Percentiles rank a stretch among this genome's conserved stretches.
These are phyloP conservation scores for Adansonia digitata DNA, from an alignment of 345 rosid genomes.

Conservation along the genomic window DNA sequence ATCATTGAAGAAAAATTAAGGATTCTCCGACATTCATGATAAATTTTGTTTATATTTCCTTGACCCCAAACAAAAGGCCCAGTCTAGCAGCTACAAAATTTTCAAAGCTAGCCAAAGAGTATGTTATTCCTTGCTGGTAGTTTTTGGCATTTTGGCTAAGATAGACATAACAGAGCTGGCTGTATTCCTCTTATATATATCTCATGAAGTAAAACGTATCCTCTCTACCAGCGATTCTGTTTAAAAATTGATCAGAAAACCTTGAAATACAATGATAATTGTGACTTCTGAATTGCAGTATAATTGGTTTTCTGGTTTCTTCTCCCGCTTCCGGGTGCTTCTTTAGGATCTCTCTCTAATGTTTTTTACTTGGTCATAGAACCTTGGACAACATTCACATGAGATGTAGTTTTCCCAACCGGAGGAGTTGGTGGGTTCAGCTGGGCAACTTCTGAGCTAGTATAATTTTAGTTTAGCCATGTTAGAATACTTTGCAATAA, in stretches of 20 bases:
- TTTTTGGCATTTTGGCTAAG: background rate
- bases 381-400: background rate
- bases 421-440: background rate
- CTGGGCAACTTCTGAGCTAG: background rate
- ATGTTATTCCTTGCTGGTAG: background rate
- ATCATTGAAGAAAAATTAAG: background rate
- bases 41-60: background rate
- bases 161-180: background rate
- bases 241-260: background rate
- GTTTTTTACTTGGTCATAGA: too few species aligned
- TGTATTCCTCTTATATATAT: background rate
- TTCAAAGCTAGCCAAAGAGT: background rate
- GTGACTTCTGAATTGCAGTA: background rate
- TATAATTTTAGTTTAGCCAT: background rate
- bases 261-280: background rate
- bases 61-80: background rate
- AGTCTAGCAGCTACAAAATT: background rate
- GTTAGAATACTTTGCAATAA: background rate
- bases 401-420: background rate
- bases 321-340: background rate
- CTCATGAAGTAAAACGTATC: background rate
- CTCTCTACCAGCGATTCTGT: background rate
- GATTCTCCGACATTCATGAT: background rate
- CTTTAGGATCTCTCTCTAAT: background rate
- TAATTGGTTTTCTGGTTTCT: background rate